Evolutionary conservation across 2,329 filamentous ascomycete genomes (phyloP).

Genomic region (Pseudovirgaria hyperparasitica): DNA sequence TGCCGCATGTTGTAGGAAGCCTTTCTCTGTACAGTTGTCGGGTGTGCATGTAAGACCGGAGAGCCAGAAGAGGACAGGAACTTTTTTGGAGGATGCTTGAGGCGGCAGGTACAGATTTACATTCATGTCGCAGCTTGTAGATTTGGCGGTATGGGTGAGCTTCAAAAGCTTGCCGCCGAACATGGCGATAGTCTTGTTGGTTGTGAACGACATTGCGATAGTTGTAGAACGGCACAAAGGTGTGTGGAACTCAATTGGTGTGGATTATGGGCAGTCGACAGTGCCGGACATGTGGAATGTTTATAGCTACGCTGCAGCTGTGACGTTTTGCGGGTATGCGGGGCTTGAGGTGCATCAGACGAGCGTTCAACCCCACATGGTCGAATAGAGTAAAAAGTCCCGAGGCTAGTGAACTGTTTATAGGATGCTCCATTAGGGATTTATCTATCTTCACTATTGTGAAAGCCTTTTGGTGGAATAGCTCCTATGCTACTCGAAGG

Average conservation of each 20-base stretch:
- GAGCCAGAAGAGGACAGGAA: constrained; percentile 84
- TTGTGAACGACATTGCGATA: constrained; percentile 57
- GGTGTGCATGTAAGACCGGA: constrained; percentile 91
- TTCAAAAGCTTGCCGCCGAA: constrained; percentile 94
- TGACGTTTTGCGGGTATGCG: constrained; percentile 5
- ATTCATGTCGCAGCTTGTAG: constrained; percentile 78
- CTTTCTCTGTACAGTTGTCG: constrained; percentile 64
- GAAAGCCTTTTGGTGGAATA: no score
- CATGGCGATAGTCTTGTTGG: constrained; percentile 74
- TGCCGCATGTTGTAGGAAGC: constrained; percentile 82
- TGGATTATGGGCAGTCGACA: no score
- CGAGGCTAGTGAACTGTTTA: no score
- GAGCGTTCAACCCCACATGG: no score
- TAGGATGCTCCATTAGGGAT: no score
- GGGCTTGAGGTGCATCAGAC: no score
- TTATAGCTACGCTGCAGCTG: constrained; percentile 1
- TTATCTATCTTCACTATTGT: no score
- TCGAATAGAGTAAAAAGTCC: no score
- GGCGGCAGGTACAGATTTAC: constrained; percentile 87
- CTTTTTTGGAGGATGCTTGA: constrained; percentile 46
- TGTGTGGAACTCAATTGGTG: no score
- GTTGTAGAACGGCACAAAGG: no score
- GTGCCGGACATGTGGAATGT: constrained; percentile 1
- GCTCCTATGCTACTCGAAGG: no score
- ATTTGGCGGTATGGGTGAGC: constrained; percentile 69